Evolutionary conservation across 139 green algal species (phyloP).

Genomic region (Coelastrella sp.): DNA sequence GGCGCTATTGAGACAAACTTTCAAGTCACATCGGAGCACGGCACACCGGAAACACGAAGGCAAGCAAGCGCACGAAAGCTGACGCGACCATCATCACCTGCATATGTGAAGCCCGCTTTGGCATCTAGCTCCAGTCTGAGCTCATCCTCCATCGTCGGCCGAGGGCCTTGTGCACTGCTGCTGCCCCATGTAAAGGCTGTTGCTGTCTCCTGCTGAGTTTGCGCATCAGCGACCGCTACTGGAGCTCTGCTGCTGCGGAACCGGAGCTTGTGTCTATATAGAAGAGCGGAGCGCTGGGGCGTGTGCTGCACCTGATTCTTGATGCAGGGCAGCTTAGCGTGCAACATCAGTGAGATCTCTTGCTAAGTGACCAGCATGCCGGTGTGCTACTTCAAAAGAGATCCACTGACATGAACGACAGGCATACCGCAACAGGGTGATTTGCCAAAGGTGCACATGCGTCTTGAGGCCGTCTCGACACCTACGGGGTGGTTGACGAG

Average conservation of each 20-base stretch:
- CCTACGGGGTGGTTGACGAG: no score
- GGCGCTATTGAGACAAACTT: not conserved
- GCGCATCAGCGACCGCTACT: not conserved
- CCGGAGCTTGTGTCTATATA: not conserved
- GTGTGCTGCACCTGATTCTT: no score
- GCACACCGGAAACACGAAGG: no score
- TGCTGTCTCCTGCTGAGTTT: constrained; percentile 23
- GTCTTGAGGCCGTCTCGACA: no score
- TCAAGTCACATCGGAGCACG: not conserved
- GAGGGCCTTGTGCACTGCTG: constrained; percentile 49
- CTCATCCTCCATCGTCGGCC: constrained; percentile 58
- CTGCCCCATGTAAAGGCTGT: constrained; percentile 8
- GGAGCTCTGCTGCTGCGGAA: not conserved
- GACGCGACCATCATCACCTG: constrained; percentile 34
- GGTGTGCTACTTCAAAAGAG: no score
- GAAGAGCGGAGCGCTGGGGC: no score
- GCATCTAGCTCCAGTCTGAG: constrained; percentile 38
- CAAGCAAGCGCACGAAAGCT: not conserved
- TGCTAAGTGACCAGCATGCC: not conserved
- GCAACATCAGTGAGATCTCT: not conserved
- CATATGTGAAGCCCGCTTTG: constrained; percentile 52
- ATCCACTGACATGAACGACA: no score
- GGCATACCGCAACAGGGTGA: no score
- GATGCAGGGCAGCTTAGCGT: no score
- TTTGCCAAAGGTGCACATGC: no score